These are phyloP conservation scores for Chaetomium olivaceum DNA, from an alignment of 2,329 filamentous ascomycete genomes.

Conservation along the genomic window DNA sequence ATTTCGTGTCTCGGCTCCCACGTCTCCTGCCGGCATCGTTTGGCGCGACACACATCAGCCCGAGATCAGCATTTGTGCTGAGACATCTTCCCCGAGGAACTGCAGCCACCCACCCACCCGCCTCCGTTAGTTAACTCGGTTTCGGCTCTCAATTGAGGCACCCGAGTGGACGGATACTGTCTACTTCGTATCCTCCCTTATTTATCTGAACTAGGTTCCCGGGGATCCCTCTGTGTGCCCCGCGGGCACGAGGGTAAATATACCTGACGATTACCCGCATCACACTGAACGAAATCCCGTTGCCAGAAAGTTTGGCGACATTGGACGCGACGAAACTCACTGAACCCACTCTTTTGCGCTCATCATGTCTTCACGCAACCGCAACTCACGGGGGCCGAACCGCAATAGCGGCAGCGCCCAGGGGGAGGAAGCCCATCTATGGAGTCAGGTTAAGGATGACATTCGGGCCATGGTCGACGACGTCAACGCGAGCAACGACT, in stretches of 20 bases:
- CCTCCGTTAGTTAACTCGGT: too few relatives aligned
- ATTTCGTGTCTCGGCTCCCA: background rate
- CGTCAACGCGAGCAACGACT: slow-evolving; percentile 45
- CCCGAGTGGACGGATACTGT: background rate
- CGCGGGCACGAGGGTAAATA: background rate
- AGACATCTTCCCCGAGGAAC: background rate
- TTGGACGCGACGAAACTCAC: background rate
- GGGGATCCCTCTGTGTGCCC: background rate
- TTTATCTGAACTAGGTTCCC: background rate
- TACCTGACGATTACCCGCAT: background rate
- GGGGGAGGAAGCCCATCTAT: slow-evolving; percentile 46
- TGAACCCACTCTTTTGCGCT: background rate
- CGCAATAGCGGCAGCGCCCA: slow-evolving; percentile 44
- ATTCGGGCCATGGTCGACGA: slow-evolving; percentile 39
- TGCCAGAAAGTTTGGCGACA: background rate
- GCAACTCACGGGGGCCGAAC: slow-evolving; percentile 37
- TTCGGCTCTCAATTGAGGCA: too few relatives aligned
- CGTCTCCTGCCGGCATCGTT: background rate
- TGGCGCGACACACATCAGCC: background rate
- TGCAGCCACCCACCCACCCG: background rate
- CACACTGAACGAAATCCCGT: background rate
- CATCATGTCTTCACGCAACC: slow-evolving; percentile 36
- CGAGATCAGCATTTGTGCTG: background rate
- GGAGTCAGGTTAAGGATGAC: slow-evolving; percentile 45
- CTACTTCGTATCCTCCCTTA: background rate